Evolutionary conservation across 768 basidiomycete genomes (phyloP).

Genomic region (Psilocybe cubensis): DNA sequence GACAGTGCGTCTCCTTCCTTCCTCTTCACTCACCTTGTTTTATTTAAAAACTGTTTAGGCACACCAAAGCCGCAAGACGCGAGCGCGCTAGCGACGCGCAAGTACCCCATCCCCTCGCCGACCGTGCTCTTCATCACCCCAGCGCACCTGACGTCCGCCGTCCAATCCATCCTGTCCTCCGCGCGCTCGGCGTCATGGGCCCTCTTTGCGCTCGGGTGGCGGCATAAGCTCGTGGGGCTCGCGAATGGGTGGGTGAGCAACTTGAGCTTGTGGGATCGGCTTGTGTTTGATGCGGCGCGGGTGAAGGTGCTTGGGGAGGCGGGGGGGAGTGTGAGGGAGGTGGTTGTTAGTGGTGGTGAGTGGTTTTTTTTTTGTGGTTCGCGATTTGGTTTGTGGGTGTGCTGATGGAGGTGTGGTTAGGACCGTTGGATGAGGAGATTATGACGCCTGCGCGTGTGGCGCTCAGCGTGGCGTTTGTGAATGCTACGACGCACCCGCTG

Average conservation of each 20-base stretch:
- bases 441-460: conserved; percentile 72
- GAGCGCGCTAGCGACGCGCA: conserved; percentile 28
- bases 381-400: conserved; percentile 8
- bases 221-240: conserved; percentile 76
- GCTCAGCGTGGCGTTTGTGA: conserved; percentile 77
- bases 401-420: conserved; percentile 33
- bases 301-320: conserved; percentile 60
- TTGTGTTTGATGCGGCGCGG: conserved; percentile 74
- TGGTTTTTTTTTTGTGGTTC: conserved; percentile 9
- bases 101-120: conserved; percentile 68
- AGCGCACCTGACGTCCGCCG: conserved; percentile 59
- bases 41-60: conserved; percentile 5
- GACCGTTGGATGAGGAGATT: conserved; percentile 47
- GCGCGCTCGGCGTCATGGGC: conserved; percentile 54
- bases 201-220: conserved; percentile 66
- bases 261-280: conserved; percentile 84
- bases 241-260: conserved; percentile 76
- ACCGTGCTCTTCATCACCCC: conserved; percentile 80
- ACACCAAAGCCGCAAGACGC: conserved; percentile 14
- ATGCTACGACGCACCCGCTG: conserved; percentile 60
- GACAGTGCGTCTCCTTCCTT: conserved; percentile 37
- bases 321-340: conserved; percentile 64
- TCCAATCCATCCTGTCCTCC: conserved; percentile 52
- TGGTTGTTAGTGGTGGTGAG: conserved; percentile 76
- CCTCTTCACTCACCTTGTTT: neutral